These are phyloP conservation scores for Metschnikowia drakensbergensis DNA, from an alignment of 805 yeast species.

Conservation along the genomic window DNA sequence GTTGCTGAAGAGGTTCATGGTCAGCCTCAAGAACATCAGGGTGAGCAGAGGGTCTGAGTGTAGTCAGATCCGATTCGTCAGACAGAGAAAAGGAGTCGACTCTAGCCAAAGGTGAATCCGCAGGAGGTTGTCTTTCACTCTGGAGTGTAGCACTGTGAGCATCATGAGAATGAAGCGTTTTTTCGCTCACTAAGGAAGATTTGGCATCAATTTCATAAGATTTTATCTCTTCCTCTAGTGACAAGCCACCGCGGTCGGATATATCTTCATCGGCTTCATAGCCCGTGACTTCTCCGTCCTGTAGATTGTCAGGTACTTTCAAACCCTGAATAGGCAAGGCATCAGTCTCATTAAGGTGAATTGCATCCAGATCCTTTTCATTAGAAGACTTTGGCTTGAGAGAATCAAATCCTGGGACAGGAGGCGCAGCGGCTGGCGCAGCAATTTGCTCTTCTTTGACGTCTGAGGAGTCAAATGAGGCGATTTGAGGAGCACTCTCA, in stretches of 20 bases:
- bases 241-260: conserved; percentile 25
- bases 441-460: background rate
- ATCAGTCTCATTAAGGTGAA: background rate
- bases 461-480: background rate
- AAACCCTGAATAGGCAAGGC: background rate
- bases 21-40: conserved; percentile 1
- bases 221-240: background rate
- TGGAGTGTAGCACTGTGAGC: background rate
- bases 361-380: background rate
- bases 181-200: background rate
- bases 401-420: background rate
- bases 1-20: conserved; percentile 2
- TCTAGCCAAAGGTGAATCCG: conserved; percentile 7
- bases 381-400: background rate
- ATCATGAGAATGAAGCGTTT: background rate
- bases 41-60: conserved; percentile 1
- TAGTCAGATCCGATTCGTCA: background rate
- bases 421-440: background rate
- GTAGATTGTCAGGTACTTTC: background rate
- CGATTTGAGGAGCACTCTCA: background rate
- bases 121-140: conserved; percentile 10
- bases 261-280: conserved; percentile 66
- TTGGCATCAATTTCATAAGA: background rate
- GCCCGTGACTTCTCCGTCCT: conserved; percentile 45
- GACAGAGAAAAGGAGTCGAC: conserved; percentile 5